Conservation (phyloP, 345 rosid species). For the Eucalyptus victrix region DNA sequence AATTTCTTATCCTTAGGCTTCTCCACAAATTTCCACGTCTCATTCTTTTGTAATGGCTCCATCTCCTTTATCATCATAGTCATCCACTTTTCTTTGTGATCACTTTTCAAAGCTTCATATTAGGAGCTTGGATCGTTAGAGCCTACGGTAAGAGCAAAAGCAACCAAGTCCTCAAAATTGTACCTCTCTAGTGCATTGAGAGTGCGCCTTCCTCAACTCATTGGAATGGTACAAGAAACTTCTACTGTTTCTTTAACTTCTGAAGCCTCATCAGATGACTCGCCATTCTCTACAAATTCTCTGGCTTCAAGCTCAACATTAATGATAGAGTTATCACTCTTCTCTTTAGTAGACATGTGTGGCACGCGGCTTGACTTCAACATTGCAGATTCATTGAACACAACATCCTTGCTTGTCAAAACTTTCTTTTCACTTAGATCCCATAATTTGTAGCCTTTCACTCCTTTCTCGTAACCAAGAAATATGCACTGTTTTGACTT, state of each 20-base stretch:
- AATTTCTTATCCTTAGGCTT: no score
- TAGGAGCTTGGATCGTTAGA: background rate
- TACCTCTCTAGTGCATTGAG: background rate
- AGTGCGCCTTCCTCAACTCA: background rate
- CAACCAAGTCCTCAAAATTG: background rate
- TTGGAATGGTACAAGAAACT: background rate
- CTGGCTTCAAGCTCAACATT: background rate
- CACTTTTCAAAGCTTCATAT: no score
- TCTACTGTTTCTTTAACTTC: background rate
- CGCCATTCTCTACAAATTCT: background rate
- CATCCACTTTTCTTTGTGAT: no score
- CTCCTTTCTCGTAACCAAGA: background rate
- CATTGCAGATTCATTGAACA: no score
- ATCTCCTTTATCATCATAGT: no score
- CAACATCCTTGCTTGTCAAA: no score
- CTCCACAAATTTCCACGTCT: no score
- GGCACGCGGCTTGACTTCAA: no score
- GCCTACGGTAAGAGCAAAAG: background rate
- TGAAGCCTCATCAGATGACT: background rate
- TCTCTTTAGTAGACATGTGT: no score
- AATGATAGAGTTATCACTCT: no score
- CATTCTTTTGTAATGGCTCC: no score
- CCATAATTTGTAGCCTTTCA: background rate
- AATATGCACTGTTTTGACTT: background rate
- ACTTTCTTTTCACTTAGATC: background rate